Conservation (phyloP, 169 alveolate species). For the Theileria parva region DNA sequence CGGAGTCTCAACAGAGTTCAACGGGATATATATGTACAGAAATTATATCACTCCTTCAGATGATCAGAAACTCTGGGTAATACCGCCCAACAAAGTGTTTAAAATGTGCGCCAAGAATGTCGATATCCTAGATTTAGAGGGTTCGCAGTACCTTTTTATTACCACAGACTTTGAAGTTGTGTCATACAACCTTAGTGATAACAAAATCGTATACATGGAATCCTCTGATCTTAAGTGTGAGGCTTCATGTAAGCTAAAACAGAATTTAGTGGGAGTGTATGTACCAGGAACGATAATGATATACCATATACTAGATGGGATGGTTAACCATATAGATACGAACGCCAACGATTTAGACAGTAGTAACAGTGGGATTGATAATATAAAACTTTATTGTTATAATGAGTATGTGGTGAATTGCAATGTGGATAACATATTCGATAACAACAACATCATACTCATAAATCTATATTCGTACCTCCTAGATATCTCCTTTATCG, state of each 20-base stretch:
- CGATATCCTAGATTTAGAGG: background rate
- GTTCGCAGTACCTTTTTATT: background rate
- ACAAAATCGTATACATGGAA: background rate
- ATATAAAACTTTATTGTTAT: background rate
- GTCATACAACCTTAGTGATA: background rate
- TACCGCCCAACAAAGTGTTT: background rate
- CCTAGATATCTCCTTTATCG: slow-evolving; percentile 3
- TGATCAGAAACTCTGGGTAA: background rate
- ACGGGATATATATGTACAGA: background rate
- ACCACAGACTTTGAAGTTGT: slow-evolving; percentile 7
- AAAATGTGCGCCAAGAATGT: background rate
- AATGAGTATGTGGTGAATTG: slow-evolving; percentile 8
- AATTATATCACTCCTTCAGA: slow-evolving; percentile 12
- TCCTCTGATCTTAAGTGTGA: slow-evolving; percentile 5
- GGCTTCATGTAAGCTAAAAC: slow-evolving; percentile 5
- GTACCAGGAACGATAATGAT: background rate
- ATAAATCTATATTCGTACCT: slow-evolving; percentile 18
- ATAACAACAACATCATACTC: slow-evolving; percentile 17
- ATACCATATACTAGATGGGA: slow-evolving; percentile 5
- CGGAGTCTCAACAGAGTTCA: slow-evolving; percentile 26
- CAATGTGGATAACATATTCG: slow-evolving; percentile 20
- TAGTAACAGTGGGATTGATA: background rate
- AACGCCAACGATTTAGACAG: background rate
- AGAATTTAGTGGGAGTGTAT: slow-evolving; percentile 4
- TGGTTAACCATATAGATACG: background rate